A percentile compares a stretch with the other conserved stretches of the same genome.
Conservation (phyloP, 768 basidiomycete genomes). For the Termitomyces sp. region DNA sequence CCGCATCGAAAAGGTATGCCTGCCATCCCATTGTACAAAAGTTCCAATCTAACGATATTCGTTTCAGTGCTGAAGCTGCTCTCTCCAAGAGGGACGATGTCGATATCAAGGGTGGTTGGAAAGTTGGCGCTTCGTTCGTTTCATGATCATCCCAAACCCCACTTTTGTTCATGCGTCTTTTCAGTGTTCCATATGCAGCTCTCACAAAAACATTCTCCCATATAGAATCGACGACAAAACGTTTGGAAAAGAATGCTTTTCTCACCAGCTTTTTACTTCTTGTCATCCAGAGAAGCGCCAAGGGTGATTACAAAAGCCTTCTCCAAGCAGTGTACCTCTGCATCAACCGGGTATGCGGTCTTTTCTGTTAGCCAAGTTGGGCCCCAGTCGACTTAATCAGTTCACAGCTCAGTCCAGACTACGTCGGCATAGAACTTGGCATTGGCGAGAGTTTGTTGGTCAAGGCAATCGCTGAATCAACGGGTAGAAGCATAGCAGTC, state of each 20-base stretch:
- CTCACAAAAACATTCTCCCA: constrained; percentile 83
- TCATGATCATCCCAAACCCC: background rate
- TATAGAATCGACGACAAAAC: constrained; percentile 94
- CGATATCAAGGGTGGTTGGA: constrained; percentile 82
- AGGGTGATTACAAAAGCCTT: constrained; percentile 69
- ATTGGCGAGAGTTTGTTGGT: constrained; percentile 93
- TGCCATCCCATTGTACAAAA: background rate
- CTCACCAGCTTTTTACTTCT: constrained; percentile 87
- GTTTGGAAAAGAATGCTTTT: constrained; percentile 86
- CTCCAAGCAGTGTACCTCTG: constrained; percentile 92
- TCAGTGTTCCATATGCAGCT: constrained; percentile 91
- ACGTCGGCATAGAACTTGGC: constrained; percentile 91
- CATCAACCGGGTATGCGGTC: constrained; percentile 78
- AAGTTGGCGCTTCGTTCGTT: constrained; percentile 77
- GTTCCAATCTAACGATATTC: background rate
- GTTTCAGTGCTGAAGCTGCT: constrained; percentile 62
- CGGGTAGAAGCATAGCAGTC: constrained; percentile 77
- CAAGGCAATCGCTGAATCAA: constrained; percentile 94
- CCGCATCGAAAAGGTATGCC: constrained; percentile 61
- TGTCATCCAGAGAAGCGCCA: constrained; percentile 82
- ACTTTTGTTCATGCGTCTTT: background rate
- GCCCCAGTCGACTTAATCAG: constrained; percentile 5
- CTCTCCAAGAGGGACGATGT: constrained; percentile 60
- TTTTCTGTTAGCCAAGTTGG: background rate
- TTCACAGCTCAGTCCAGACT: constrained; percentile 86